These are phyloP conservation scores for Fusarium aywerte DNA, from an alignment of 2,329 filamentous ascomycete genomes.

Conservation along the genomic window DNA sequence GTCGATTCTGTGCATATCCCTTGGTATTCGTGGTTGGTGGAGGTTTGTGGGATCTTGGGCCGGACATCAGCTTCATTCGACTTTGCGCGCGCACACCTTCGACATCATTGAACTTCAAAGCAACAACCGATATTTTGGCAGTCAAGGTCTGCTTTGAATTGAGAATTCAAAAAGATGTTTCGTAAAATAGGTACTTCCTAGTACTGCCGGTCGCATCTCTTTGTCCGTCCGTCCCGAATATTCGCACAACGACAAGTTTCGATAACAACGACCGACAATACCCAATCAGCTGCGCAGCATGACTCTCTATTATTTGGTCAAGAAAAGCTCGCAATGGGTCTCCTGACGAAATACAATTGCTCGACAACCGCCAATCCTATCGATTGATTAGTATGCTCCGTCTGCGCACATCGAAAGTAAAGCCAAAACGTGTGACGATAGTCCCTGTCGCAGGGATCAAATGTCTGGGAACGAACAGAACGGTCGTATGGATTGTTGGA, in stretches of 20 bases:
- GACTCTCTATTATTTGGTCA: neutral
- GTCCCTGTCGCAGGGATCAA: no score
- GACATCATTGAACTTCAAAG: constrained; percentile 7
- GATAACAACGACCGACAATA: constrained; percentile 4
- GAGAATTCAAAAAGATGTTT: neutral
- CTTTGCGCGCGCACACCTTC: constrained; percentile 19
- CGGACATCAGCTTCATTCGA: constrained; percentile 25
- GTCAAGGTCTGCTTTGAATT: neutral
- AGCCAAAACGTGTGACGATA: neutral
- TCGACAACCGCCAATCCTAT: neutral
- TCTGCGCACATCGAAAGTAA: neutral
- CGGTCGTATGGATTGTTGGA: neutral
- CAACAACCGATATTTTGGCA: neutral
- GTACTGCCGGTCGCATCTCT: neutral
- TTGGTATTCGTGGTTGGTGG: constrained; percentile 34
- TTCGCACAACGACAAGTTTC: constrained; percentile 14
- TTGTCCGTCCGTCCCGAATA: constrained; percentile 6
- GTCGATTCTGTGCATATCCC: constrained; percentile 37
- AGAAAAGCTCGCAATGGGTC: neutral
- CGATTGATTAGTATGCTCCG: neutral
- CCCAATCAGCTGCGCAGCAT: neutral
- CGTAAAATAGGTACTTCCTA: neutral
- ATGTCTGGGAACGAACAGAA: neutral
- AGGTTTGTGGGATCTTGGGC: constrained; percentile 31
- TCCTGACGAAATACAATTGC: neutral